phyloP scores from a whole-genome alignment of 495 filamentous ascomycete genomes.

The Trichoderma virens region DNA sequence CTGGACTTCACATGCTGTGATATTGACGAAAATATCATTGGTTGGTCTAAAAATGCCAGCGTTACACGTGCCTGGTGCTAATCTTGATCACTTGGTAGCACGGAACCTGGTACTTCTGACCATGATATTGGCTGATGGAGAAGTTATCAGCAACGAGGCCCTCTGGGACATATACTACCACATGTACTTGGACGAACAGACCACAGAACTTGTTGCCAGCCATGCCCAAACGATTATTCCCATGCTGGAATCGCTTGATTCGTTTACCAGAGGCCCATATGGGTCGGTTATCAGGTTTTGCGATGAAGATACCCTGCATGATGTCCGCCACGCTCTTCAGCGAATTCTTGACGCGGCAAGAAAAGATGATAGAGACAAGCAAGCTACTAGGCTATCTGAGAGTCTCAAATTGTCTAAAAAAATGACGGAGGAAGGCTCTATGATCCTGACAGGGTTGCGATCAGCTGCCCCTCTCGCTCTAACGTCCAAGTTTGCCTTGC shows the following conservation, averaged over 20 bases:
- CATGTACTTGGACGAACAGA: constrained; percentile 32
- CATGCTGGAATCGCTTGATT: constrained; percentile 26
- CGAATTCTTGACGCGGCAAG: not conserved
- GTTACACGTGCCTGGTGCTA: not conserved
- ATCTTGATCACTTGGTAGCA: constrained; percentile 23
- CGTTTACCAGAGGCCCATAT: constrained; percentile 30
- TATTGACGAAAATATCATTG: constrained; percentile 36
- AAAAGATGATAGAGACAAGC: not conserved
- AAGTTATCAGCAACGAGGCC: constrained; percentile 8
- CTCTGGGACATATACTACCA: constrained; percentile 53
- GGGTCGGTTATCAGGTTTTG: constrained; percentile 27
- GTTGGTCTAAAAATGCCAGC: constrained; percentile 22
- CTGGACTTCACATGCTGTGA: constrained; percentile 43
- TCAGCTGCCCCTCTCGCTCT: constrained; percentile 21
- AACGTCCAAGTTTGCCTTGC: constrained; percentile 17
- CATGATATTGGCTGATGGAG: constrained; percentile 32
- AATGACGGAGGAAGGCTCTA: not conserved
- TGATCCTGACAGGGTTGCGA: constrained; percentile 18
- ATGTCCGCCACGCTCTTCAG: constrained; percentile 29
- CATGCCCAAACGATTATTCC: constrained; percentile 35
- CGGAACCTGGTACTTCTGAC: constrained; percentile 45
- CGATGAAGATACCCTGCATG: constrained; percentile 24
- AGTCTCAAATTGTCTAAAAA: not conserved
- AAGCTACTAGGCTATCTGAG: not conserved
- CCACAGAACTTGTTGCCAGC: constrained; percentile 23